Percentiles rank a stretch among this genome's conserved stretches.
Evolutionary conservation across 495 filamentous ascomycete species (phyloP).

Genomic region (Hypoxylon fuscum): DNA sequence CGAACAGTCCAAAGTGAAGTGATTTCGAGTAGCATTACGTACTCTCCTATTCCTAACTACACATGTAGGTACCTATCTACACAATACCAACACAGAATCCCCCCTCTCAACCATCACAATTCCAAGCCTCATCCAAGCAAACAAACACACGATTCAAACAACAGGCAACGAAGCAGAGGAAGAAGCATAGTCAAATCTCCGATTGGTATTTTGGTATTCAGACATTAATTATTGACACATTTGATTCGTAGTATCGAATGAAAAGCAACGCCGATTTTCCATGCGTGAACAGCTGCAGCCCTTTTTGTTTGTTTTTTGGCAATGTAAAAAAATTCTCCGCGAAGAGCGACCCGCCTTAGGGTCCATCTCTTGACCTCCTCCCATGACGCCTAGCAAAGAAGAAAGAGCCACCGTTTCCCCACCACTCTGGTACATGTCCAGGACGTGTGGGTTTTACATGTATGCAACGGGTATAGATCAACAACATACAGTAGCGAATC

Average conservation of each 20-base stretch:
- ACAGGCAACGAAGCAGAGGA: too few species aligned
- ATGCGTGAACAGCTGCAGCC: too few species aligned
- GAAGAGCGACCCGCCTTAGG: not conserved
- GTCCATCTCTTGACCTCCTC: conserved; percentile 1
- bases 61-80: too few species aligned
- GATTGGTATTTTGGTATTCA: conserved; percentile 40
- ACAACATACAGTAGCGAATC: not conserved
- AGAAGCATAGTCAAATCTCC: not conserved
- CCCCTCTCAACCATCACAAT: too few species aligned
- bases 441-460: not conserved
- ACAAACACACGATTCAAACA: too few species aligned
- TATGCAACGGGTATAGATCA: conserved; percentile 26
- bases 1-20: too few species aligned
- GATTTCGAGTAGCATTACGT: too few species aligned
- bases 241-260: conserved; percentile 39
- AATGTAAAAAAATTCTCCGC: conserved; percentile 14
- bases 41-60: too few species aligned
- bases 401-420: conserved; percentile 2
- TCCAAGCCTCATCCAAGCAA: too few species aligned
- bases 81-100: too few species aligned
- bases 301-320: too few species aligned
- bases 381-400: conserved; percentile 7
- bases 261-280: conserved; percentile 19
- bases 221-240: conserved; percentile 46
- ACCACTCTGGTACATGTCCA: conserved; percentile 10